Base-by-base conservation (phyloP, 2,329 filamentous ascomycete species). In the Lasiodiplodia gonubiensis region DNA sequence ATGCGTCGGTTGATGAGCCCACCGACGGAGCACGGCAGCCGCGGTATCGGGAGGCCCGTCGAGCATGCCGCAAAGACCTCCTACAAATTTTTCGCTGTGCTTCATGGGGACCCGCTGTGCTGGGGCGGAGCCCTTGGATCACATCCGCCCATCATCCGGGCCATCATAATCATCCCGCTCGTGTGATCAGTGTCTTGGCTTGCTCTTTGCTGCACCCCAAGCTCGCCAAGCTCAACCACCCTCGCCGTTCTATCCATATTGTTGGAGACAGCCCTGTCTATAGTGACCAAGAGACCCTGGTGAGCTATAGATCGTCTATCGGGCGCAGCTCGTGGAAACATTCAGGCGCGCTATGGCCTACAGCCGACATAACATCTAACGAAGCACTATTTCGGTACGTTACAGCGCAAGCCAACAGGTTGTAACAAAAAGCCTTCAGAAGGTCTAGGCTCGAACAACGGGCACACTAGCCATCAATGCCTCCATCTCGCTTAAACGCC, bases 151-250 rank as follows among this genome's bases (percentile, higher is more conserved):
- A 59, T 59, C 54, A 42, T 8, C 21, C 16, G 14, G 33, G 21
- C 23, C 54, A 59, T 59, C n/a, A n/a, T 27, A 14, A 14, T 21
- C 30, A n/a, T 27, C 23, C 14, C 52, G 23, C 14, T 51, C 48
- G 1, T 27, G 12, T 54, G 23, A 27, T 30, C 52, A 8, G 18
- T 54, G 18, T 11, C 52, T n/a, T n/a, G 23, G 25, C 52, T 11
- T 30, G 27, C 27, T 27, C 14, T 10, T 25, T 52, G 23, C 25
- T n/a, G 4, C 30, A 4, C 4, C 12, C 21, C 54, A 59, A 46
- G 54, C 54, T 46, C 23, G 54, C 54, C 35, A 59, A 59, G 54
- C 54, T 27, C 35, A 59, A 59, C 53, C 14, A 59, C 18, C 23
- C 33, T 52, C 21, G 33, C 53, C 25, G 18, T 11, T 2, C 16